A percentile compares a stretch with the other conserved stretches of the same genome.
Conservation (phyloP, 164 flowering plant species). For the Vitis cinerea region DNA sequence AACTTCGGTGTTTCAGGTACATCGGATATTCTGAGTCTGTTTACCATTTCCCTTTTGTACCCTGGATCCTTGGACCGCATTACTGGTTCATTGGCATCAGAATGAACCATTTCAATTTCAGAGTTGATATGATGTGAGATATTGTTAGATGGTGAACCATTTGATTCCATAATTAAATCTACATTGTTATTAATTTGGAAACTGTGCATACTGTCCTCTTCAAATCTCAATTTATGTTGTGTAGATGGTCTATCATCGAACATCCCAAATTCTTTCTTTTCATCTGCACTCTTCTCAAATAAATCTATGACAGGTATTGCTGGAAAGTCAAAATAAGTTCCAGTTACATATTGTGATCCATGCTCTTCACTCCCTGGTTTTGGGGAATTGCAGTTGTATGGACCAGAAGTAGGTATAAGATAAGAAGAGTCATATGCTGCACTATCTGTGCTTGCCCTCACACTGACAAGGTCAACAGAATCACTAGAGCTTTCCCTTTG, state of each 20-base stretch:
- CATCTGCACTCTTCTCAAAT: slow-evolving; percentile 44
- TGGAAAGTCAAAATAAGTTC: slow-evolving; percentile 64
- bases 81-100: slow-evolving; percentile 23
- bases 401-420: slow-evolving; percentile 34
- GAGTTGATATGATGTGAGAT: slow-evolving; percentile 24
- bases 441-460: slow-evolving; percentile 52
- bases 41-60: slow-evolving; percentile 29
- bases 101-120: slow-evolving; percentile 40
- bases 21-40: slow-evolving; percentile 56
- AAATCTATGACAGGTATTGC: slow-evolving; percentile 71
- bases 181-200: slow-evolving; percentile 71
- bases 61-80: slow-evolving; percentile 22
- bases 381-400: slow-evolving; percentile 29
- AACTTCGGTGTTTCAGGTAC: slow-evolving; percentile 32
- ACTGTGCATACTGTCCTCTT: slow-evolving; percentile 60
- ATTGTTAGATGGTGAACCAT: slow-evolving; percentile 29
- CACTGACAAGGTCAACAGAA: slow-evolving; percentile 52
- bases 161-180: slow-evolving; percentile 66
- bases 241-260: slow-evolving; percentile 30
- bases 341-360: slow-evolving; percentile 32
- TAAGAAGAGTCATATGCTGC: slow-evolving; percentile 49
- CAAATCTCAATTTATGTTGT: slow-evolving; percentile 30
- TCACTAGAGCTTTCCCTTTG: slow-evolving; percentile 52
- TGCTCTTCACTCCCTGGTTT: slow-evolving; percentile 28
- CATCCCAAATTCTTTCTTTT: slow-evolving; percentile 21